Evolutionary conservation across 129 eudicot genomes (phyloP).

Genomic region (Pittosporum tobira): DNA sequence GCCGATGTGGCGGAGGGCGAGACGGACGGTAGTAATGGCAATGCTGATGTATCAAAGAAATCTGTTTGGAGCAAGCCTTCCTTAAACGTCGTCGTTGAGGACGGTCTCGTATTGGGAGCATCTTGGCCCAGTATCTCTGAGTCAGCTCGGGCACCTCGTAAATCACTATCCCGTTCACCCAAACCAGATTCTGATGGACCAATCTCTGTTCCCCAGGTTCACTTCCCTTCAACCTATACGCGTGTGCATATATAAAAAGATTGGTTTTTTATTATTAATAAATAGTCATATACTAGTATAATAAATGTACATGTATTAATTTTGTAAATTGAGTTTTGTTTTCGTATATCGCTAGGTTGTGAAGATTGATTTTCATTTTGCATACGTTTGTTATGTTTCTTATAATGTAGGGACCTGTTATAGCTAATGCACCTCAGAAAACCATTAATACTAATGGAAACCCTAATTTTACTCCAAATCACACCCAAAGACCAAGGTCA

Average conservation of each 20-base stretch:
- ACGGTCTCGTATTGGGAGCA: constrained; percentile 44
- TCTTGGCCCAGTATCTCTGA: constrained; percentile 79
- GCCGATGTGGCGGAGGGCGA: too few species aligned
- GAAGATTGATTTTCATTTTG: not conserved
- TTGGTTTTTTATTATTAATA: not conserved
- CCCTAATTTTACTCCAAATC: constrained; percentile 28
- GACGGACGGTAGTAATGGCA: constrained; percentile 18
- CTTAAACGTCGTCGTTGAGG: constrained; percentile 36
- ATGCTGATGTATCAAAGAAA: constrained; percentile 38
- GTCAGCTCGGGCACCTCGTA: constrained; percentile 36
- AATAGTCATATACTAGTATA: too few species aligned
- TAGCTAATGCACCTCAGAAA: constrained; percentile 36
- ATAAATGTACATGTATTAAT: too few species aligned
- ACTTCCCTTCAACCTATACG: not conserved
- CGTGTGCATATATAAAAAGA: too few species aligned
- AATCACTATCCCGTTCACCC: constrained; percentile 15
- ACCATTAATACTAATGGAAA: constrained; percentile 24
- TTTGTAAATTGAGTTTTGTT: not conserved
- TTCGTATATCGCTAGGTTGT: not conserved
- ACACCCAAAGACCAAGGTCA: constrained; percentile 32
- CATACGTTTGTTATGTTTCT: not conserved
- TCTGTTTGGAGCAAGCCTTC: constrained; percentile 55
- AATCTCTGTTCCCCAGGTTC: constrained; percentile 31
- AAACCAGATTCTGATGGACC: constrained; percentile 36
- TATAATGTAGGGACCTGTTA: constrained; percentile 38